These are phyloP conservation scores for Clonostachys sp. DNA, from an alignment of 2,329 filamentous ascomycete genomes.

Conservation along the genomic window DNA sequence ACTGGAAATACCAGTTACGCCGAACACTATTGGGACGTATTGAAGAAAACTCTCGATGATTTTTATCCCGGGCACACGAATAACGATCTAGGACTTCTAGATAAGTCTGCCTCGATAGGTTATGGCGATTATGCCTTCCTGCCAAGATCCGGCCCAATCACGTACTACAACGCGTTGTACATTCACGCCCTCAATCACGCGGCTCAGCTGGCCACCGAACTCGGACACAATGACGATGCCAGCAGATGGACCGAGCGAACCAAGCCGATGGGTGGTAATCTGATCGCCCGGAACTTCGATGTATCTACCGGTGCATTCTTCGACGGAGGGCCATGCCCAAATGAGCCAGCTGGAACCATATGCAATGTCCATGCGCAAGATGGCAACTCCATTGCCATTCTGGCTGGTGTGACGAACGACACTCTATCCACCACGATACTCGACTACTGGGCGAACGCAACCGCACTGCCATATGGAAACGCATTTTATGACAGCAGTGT, in stretches of 20 bases:
- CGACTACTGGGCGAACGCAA: conserved; percentile 27
- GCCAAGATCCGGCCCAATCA: conserved; percentile 37
- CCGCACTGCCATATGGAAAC: conserved; percentile 37
- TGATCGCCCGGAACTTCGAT: conserved; percentile 35
- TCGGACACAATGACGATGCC: conserved; percentile 23
- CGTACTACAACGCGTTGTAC: conserved; percentile 49
- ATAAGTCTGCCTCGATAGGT: conserved; percentile 25
- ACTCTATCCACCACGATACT: conserved; percentile 25
- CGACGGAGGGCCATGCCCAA: conserved; percentile 26
- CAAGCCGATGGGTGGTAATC: conserved; percentile 20
- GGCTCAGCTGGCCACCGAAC: conserved; percentile 29
- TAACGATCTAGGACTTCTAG: conserved; percentile 27
- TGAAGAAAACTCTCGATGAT: conserved; percentile 33
- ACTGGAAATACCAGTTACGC: conserved; percentile 38
- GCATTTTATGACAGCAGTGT: conserved; percentile 44
- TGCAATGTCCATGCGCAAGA: conserved; percentile 40
- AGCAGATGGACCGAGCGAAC: conserved; percentile 32
- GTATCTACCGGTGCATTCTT: conserved; percentile 34
- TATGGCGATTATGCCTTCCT: conserved; percentile 50
- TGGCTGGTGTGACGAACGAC: conserved; percentile 25
- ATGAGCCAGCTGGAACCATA: conserved; percentile 11
- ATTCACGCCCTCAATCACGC: conserved; percentile 37
- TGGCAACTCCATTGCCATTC: conserved; percentile 41
- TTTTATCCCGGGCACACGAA: conserved; percentile 40
- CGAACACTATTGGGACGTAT: conserved; percentile 29